Percentiles rank a stretch among this genome's conserved stretches.
phyloP scores from a whole-genome alignment of 371 early-diverging fungal species.

The Circinella minor region DNA sequence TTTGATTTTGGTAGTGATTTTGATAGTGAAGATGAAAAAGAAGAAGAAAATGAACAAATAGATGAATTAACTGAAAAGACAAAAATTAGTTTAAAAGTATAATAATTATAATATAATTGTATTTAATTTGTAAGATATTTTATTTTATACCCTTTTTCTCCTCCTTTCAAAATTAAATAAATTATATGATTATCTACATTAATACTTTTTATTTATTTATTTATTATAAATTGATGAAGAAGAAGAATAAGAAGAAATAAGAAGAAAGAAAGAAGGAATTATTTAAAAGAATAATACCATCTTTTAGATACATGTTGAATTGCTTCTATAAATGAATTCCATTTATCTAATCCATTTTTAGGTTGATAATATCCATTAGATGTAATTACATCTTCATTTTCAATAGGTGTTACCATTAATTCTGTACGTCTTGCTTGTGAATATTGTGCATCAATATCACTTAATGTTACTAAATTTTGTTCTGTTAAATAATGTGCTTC shows the following conservation, averaged over 20 bases:
- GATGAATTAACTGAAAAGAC: slow-evolving; percentile 12
- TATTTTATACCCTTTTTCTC: neutral
- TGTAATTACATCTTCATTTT: slow-evolving; percentile 5
- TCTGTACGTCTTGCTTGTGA: slow-evolving; percentile 29
- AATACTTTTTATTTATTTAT: too few species aligned
- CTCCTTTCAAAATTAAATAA: too few species aligned
- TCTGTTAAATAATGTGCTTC: slow-evolving; percentile 32
- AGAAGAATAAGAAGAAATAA: too few species aligned
- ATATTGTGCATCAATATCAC: slow-evolving; percentile 40
- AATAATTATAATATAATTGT: neutral
- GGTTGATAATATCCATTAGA: slow-evolving; percentile 5
- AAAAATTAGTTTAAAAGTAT: slow-evolving; percentile 10
- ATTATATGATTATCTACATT: too few species aligned
- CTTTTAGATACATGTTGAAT: slow-evolving; percentile 16
- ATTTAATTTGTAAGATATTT: neutral
- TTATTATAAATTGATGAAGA: too few species aligned
- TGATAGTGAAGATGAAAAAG: slow-evolving; percentile 40
- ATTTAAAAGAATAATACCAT: slow-evolving; percentile 15
- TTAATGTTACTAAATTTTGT: slow-evolving; percentile 25
- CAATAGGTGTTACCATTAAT: slow-evolving; percentile 35
- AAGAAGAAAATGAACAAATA: slow-evolving; percentile 27
- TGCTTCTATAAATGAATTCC: slow-evolving; percentile 19
- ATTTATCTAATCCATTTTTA: slow-evolving; percentile 19
- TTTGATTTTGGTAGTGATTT: slow-evolving; percentile 52
- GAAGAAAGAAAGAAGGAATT: too few species aligned